These are phyloP conservation scores for Diospyros lotus DNA, from an alignment of 148 eudicot species.

Conservation along the genomic window DNA sequence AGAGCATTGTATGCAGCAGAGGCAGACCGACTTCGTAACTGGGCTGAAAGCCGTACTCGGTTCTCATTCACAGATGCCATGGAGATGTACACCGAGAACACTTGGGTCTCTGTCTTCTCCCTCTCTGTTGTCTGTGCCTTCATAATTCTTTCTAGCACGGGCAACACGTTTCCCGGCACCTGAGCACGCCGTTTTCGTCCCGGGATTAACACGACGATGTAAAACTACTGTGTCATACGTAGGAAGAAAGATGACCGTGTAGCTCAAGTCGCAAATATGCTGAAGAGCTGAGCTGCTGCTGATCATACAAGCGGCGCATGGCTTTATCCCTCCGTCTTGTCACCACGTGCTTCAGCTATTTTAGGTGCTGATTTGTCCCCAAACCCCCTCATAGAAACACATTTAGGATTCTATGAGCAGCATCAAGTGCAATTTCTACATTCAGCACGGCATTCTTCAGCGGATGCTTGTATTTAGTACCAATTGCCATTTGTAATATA, in stretches of 20 bases:
- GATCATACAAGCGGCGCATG: neutral
- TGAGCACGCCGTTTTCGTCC: conserved; percentile 18
- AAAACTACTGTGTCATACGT: neutral
- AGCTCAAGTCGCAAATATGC: neutral
- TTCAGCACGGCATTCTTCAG: neutral
- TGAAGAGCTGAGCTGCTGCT: neutral
- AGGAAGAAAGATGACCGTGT: neutral
- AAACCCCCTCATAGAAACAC: neutral
- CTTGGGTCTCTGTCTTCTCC: conserved; percentile 95
- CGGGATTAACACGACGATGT: neutral
- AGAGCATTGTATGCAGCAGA: conserved; percentile 96
- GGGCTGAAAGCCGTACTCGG: conserved; percentile 96
- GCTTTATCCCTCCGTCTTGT: conserved; percentile 7
- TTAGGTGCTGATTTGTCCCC: neutral
- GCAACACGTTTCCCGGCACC: conserved; percentile 60
- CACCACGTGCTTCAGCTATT: neutral
- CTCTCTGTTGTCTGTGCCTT: conserved; percentile 97
- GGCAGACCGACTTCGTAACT: conserved; percentile 87
- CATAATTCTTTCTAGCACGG: conserved; percentile 85
- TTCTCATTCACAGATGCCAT: conserved; percentile 97
- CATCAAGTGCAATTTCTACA: neutral
- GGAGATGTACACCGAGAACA: conserved; percentile 97
- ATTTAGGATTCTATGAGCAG: neutral
- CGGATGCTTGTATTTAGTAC: no score
- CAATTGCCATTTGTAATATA: no score